phyloP scores from a whole-genome alignment of 495 filamentous ascomycete species.

The Cercophora sp. region DNA sequence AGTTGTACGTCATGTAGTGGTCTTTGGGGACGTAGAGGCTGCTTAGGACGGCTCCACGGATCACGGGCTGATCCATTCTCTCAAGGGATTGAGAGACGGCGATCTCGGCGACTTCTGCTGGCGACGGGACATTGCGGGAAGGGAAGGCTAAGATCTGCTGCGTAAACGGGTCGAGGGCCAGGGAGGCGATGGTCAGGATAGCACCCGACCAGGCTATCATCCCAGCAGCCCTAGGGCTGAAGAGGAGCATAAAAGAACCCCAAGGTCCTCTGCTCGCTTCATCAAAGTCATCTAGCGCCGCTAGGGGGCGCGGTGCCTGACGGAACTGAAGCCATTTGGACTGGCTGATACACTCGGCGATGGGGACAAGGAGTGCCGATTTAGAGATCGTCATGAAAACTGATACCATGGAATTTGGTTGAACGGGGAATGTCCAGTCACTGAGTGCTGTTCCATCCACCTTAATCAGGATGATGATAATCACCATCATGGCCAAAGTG shows the following conservation, averaged over 20 bases:
- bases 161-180: slow-evolving; percentile 9
- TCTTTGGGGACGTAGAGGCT: not conserved
- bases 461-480: not conserved
- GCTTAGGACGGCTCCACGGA: slow-evolving; percentile 1
- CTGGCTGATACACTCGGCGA: slow-evolving; percentile 6
- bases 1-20: slow-evolving; percentile 1
- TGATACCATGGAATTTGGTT: slow-evolving; percentile 11
- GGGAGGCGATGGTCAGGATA: slow-evolving; percentile 5
- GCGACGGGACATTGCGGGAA: not conserved
- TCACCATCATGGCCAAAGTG: not conserved
- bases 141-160: slow-evolving; percentile 6
- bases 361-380: not conserved
- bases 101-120: not conserved
- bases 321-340: slow-evolving; percentile 7
- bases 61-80: not conserved
- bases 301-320: not conserved
- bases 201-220: slow-evolving; percentile 7
- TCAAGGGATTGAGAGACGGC: not conserved
- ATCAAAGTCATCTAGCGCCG: slow-evolving; percentile 6
- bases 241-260: not conserved
- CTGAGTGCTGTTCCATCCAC: not conserved
- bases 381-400: slow-evolving; percentile 8
- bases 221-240: not conserved
- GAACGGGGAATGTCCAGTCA: slow-evolving; percentile 10
- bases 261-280: slow-evolving; percentile 11